A percentile compares a stretch with the other conserved stretches of the same genome.
Conservation (phyloP, 2,329 filamentous ascomycete genomes). For the Helminthosporium solani region DNA sequence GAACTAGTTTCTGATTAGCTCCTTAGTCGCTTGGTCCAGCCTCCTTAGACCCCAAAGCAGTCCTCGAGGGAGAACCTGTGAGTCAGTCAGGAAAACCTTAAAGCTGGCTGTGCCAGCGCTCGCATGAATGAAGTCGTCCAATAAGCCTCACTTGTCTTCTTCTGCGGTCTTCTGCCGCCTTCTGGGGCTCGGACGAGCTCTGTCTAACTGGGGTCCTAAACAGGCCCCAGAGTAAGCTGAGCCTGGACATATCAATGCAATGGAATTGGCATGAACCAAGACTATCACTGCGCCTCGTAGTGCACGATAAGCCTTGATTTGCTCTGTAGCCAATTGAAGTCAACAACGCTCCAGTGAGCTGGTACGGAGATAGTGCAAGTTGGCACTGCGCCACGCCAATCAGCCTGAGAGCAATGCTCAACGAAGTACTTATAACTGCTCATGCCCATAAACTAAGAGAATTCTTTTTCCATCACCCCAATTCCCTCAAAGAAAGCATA, state of each 20-base stretch:
- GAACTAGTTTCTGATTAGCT: conserved; percentile 2
- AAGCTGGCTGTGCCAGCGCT: conserved; percentile 6
- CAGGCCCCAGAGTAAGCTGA: conserved; percentile 3
- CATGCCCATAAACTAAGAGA: conserved; percentile 5
- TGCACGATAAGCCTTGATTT: conserved; percentile 12
- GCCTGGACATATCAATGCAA: conserved; percentile 5
- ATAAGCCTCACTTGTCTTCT: conserved; percentile 8
- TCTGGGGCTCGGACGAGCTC: conserved; percentile 3
- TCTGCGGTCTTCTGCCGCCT: neutral
- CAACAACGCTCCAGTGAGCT: conserved; percentile 11
- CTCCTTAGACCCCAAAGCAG: conserved; percentile 3
- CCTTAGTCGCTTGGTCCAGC: conserved; percentile 1
- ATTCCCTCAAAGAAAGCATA: conserved; percentile 8
- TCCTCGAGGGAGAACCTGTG: conserved; percentile 3
- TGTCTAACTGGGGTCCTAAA: conserved; percentile 3
- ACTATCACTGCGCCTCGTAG: conserved; percentile 6
- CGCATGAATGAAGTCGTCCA: conserved; percentile 4
- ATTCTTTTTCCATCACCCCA: conserved; percentile 5
- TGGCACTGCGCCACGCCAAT: conserved; percentile 8
- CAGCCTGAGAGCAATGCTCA: conserved; percentile 3
- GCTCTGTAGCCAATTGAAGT: conserved; percentile 11
- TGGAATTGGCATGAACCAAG: conserved; percentile 10
- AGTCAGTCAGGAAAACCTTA: conserved; percentile 6
- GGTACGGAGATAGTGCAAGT: conserved; percentile 7
- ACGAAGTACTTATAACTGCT: conserved; percentile 8